Conservation (phyloP, 306 rosid genomes). For the Cercis canadensis region DNA sequence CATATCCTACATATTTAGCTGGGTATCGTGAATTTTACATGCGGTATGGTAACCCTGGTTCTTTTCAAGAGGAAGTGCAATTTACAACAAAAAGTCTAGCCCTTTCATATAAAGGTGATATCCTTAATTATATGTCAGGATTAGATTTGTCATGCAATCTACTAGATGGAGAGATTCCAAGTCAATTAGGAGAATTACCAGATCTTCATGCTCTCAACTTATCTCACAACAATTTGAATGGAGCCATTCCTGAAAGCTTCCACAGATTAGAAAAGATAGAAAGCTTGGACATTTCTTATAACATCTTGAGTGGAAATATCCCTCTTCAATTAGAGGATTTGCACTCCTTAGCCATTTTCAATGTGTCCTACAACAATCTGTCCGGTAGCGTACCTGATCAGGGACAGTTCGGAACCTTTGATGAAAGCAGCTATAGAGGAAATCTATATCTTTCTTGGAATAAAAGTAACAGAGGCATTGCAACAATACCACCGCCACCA, state of each 20-base stretch:
- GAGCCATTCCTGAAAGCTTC: conserved; percentile 18
- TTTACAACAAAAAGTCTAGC: conserved; percentile 1
- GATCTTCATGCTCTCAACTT: conserved; percentile 22
- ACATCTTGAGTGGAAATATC: conserved; percentile 18
- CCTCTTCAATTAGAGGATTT: neutral
- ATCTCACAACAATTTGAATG: conserved; percentile 27
- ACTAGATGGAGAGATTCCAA: conserved; percentile 28
- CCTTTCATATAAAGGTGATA: neutral
- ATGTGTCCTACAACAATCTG: conserved; percentile 10
- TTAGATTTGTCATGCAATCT: conserved; percentile 10
- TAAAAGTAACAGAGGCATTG: neutral
- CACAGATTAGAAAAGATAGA: neutral
- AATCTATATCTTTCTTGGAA: neutral
- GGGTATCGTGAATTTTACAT: neutral
- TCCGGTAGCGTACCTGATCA: neutral
- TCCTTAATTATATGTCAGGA: neutral
- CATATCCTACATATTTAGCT: neutral
- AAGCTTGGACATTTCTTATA: conserved; percentile 40
- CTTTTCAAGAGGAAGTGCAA: neutral
- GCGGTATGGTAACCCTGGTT: neutral
- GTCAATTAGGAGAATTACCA: neutral
- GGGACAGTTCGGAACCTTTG: neutral
- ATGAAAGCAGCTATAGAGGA: neutral
- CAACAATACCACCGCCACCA: neutral
- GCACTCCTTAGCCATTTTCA: conserved; percentile 7